Base-by-base conservation (phyloP, 176 grass and related monocot genomes). In the Elaeis guineensis region DNA sequence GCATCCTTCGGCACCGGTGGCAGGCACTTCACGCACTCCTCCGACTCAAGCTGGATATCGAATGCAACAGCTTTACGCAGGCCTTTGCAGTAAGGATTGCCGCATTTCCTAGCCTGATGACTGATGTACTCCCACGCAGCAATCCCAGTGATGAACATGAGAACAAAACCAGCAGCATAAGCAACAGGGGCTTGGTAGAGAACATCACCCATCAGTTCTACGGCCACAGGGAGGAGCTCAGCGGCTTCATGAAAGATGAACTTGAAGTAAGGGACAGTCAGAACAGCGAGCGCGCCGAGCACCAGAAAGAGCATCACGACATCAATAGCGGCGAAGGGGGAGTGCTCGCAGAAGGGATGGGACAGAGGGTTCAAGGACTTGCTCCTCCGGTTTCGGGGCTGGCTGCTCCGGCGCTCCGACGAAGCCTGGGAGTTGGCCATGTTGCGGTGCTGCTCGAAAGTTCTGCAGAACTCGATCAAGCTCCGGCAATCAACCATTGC, bases 401-500 rank as follows among this genome's bases (percentile, higher is more conserved):
- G 76, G 59, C 21, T 18, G 44, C 11, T 55, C 17, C 61, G 63
- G 25, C 63, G 29, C 49, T 79, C 87, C 4, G 80, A 82, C 23
- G 78, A 76, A 21, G 59, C 35, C 35, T 14, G 35, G 35, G 35
- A 44, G 35, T 44, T 44, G 35, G 35, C 44, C 26, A 63, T 58
- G 53, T 62, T 66, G 16, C 87, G 92, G 63, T 91, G 92, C 50
- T 91, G 87, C 81, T 97, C 92, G 78, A 97, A 97, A 35, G 84
- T 84, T 30, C 92, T 80, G 29, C 89, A 86, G 81, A 97, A 97
- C 85, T 97, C 92, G 75, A 91, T 83, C 72, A 97, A 78, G 74
- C 92, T 97, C 75, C 92, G 83, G 78, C 92, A 97, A 69, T 97
- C 87, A 16, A 86, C 92, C 92, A 97, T 97, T 25, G 24, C 9